Conservation (phyloP, 768 basidiomycete species). For the Termitomyces sp. region DNA sequence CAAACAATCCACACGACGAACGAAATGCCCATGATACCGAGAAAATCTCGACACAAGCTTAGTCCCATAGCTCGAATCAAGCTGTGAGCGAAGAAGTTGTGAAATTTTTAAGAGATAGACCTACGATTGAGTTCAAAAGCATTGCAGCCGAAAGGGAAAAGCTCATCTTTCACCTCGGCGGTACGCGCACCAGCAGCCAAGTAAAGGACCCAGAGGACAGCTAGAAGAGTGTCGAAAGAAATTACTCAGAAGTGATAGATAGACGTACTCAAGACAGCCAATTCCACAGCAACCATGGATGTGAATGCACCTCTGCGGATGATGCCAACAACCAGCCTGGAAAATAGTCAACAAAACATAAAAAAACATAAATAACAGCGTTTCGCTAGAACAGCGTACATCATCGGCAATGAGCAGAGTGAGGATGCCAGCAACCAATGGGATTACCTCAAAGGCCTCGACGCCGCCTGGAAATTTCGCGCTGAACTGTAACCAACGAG, state of each 20-base stretch:
- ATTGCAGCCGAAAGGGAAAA: slow-evolving; percentile 12
- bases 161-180: not conserved
- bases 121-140: not conserved
- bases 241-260: too few species aligned
- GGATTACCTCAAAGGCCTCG: slow-evolving; percentile 1
- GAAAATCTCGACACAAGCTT: slow-evolving; percentile 12
- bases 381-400: slow-evolving; percentile 5
- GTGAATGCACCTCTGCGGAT: slow-evolving; percentile 11
- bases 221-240: not conserved
- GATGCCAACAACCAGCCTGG: slow-evolving; percentile 10
- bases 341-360: not conserved
- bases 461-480: too few species aligned
- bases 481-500: slow-evolving; percentile 8
- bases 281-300: slow-evolving; percentile 12
- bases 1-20: slow-evolving; percentile 12
- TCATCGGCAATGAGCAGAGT: slow-evolving; percentile 5
- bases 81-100: not conserved
- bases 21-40: slow-evolving; percentile 11
- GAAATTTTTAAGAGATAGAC: not conserved
- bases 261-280: slow-evolving; percentile 9
- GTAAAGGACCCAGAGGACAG: slow-evolving; percentile 11
- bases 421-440: slow-evolving; percentile 8
- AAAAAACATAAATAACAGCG: not conserved
- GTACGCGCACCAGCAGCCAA: slow-evolving; percentile 8
- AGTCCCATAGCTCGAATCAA: not conserved